Base-by-base conservation (phyloP, 1,139 yeast species). In the Hyphopichia khmerensis region DNA sequence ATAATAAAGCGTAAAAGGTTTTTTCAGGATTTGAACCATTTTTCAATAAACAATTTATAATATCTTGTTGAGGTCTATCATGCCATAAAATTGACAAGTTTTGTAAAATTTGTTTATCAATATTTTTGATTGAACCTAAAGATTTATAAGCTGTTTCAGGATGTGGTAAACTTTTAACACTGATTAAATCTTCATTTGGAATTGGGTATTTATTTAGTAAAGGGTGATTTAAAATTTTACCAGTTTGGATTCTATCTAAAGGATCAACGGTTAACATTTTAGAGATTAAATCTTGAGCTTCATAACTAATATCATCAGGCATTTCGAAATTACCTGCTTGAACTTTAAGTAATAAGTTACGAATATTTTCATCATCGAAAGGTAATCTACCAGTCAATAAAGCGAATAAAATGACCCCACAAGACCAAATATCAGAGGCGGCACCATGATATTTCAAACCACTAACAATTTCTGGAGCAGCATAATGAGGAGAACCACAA, bases 401-500 rank as follows among this genome's bases (percentile, higher is more conserved):
- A 5, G 95, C 95, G 66, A 84, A 86, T 41, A 86, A 67, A 35
- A 86, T 85, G 34, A 86, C 87, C 57, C 95, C 95, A 64, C 93
- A 85, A 14, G 91, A 84, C 95, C 95, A 86, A 37, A 86, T 84
- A 63, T 86, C 95, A 45, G 89, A 82, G 40, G 90, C 90, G 36
- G 87, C 84, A 27, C 95, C 95, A 60, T 85, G 89, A 58, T 86
- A 86, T 47, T 80, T 80, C 53, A 79, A 77, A 13, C 95, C 93
- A 55, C 84, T 77, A 27, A 86, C 91, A 49, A 86, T 86, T 65
- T 86, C 95, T 1, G 95, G 95, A 7, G 95, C 88, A 13, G 95
- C 95, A 60, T 86, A 86, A 64, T 86, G 95, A 17, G 95, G 95
- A 33, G 90, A 83, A 3, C 95, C 95, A 68, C 95, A 86, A 13